phyloP scores from a whole-genome alignment of 306 rosid species.

The Acacia crassicarpa region DNA sequence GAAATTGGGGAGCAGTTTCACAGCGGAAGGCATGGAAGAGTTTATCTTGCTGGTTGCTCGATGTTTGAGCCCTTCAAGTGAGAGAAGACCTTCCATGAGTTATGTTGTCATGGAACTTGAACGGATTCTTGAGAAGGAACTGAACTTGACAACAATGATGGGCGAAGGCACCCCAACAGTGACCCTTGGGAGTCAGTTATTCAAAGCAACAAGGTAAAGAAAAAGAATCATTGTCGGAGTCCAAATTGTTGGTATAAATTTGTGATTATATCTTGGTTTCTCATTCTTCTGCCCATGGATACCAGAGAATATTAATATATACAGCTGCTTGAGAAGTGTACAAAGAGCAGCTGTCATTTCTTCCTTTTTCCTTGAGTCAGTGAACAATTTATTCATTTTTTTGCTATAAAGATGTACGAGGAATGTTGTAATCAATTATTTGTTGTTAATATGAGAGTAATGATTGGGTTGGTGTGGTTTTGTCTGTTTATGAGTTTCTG shows the following conservation, averaged over 20 bases:
- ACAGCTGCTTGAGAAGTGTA: slow-evolving; percentile 70
- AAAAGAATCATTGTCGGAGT: slow-evolving; percentile 30
- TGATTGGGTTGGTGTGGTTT: slow-evolving; percentile 48
- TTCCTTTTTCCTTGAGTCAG: slow-evolving; percentile 9
- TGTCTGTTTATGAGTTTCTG: not conserved
- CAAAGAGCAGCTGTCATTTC: slow-evolving; percentile 50
- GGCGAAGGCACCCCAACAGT: slow-evolving; percentile 87
- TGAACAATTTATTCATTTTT: slow-evolving; percentile 46
- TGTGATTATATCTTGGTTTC: slow-evolving; percentile 42
- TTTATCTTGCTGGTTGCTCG: slow-evolving; percentile 54
- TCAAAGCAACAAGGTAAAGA: slow-evolving; percentile 48
- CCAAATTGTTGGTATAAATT: slow-evolving; percentile 30
- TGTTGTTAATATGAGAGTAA: slow-evolving; percentile 50
- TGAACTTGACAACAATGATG: slow-evolving; percentile 79
- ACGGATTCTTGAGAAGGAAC: slow-evolving; percentile 76
- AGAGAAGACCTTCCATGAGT: slow-evolving; percentile 79
- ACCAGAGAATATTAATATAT: slow-evolving; percentile 38
- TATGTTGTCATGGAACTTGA: slow-evolving; percentile 78
- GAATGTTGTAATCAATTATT: slow-evolving; percentile 44
- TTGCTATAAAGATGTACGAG: slow-evolving; percentile 18
- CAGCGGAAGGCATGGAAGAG: slow-evolving; percentile 76
- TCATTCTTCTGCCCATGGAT: slow-evolving; percentile 25
- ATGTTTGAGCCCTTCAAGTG: slow-evolving; percentile 69
- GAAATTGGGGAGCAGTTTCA: slow-evolving; percentile 74
- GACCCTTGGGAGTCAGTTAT: slow-evolving; percentile 76